These are phyloP conservation scores for Chytriomyces sp. DNA, from an alignment of 192 early-diverging fungal species.

Conservation along the genomic window DNA sequence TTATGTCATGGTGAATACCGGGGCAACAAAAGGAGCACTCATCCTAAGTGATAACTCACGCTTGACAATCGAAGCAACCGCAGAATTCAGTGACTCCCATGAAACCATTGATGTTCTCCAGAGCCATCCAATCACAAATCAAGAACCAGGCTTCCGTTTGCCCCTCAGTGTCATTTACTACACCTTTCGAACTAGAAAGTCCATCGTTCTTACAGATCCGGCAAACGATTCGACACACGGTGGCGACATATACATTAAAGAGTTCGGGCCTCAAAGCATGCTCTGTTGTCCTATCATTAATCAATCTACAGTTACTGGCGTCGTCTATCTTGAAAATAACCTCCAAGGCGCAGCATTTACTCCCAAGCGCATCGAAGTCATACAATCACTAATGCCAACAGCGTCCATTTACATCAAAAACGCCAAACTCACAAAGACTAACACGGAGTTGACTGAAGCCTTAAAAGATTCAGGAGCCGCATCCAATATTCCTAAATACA, in stretches of 20 bases:
- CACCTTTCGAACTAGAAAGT: constrained; percentile 43
- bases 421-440: constrained; percentile 49
- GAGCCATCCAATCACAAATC: constrained; percentile 22
- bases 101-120: constrained; percentile 37
- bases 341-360: constrained; percentile 50
- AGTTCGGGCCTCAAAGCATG: constrained; percentile 45
- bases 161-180: constrained; percentile 46
- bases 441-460: constrained; percentile 49
- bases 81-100: constrained; percentile 34
- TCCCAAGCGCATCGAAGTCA: constrained; percentile 43
- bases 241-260: constrained; percentile 45
- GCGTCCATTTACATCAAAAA: constrained; percentile 57
- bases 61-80: constrained; percentile 41
- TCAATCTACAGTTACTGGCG: constrained; percentile 48
- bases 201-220: constrained; percentile 45
- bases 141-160: constrained; percentile 29
- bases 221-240: constrained; percentile 37
- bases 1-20: constrained; percentile 51
- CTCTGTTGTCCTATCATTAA: constrained; percentile 58
- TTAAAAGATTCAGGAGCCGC: constrained; percentile 36
- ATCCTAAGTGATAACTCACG: constrained; percentile 35
- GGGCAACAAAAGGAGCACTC: constrained; percentile 46
- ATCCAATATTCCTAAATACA: constrained; percentile 46
- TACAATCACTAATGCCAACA: constrained; percentile 52
- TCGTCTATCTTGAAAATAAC: constrained; percentile 56